phyloP scores from a whole-genome alignment of 345 rosid genomes.

The Rhizophora apiculata region DNA sequence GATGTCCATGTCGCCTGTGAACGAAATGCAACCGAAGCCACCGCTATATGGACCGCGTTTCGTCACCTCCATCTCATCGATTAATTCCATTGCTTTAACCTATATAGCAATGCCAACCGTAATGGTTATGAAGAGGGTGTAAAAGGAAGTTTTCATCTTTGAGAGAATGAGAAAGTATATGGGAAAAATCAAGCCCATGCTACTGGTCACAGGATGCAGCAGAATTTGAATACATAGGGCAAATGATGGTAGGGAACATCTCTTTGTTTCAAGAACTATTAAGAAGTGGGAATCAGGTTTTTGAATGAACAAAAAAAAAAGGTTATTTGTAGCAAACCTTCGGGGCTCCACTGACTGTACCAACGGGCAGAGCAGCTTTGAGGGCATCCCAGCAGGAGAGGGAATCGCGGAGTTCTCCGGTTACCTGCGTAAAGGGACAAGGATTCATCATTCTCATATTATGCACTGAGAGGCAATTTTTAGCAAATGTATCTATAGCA shows the following conservation, averaged over 20 bases:
- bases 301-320: no score
- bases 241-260: no score
- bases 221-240: no score
- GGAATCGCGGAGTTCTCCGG: constrained; percentile 68
- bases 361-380: constrained; percentile 79
- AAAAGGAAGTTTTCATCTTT: not conserved
- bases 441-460: not conserved
- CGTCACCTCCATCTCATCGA: constrained; percentile 58
- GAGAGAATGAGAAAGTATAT: not conserved
- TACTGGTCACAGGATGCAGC: no score
- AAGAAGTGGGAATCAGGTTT: not conserved
- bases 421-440: constrained; percentile 45
- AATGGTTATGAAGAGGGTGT: not conserved
- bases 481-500: no score
- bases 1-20: constrained; percentile 79
- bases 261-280: not conserved
- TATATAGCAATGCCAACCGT: constrained; percentile 14
- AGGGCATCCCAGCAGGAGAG: constrained; percentile 78
- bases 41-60: constrained; percentile 92
- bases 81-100: constrained; percentile 87
- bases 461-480: not conserved
- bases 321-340: constrained; percentile 36
- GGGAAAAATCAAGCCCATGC: not conserved
- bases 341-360: constrained; percentile 94
- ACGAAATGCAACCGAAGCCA: constrained; percentile 74